phyloP scores from a whole-genome alignment of 2,329 filamentous ascomycete species.

The Monosporascus cannonballus region DNA sequence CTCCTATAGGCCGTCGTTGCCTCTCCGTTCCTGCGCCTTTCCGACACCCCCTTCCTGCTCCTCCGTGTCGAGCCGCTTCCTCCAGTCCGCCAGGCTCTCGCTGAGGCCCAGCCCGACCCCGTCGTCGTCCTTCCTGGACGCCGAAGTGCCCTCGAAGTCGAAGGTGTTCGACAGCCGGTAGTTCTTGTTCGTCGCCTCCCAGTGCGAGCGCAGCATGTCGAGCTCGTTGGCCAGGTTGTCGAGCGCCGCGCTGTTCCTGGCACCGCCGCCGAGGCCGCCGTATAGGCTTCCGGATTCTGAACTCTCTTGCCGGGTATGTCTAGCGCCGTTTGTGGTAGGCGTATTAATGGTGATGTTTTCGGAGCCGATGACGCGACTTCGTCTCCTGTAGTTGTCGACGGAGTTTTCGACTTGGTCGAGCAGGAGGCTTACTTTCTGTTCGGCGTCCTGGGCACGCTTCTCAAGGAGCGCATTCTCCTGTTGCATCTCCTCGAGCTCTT shows the following conservation, averaged over 20 bases:
- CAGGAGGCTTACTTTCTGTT: conserved; percentile 86
- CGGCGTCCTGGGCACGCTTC: conserved; percentile 78
- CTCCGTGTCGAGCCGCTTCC: conserved; percentile 65
- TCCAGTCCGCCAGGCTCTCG: conserved; percentile 73
- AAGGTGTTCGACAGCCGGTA: conserved; percentile 87
- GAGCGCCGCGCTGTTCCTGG: conserved; percentile 61
- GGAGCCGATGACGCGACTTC: conserved; percentile 52
- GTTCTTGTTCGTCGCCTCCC: conserved; percentile 94
- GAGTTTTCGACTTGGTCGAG: conserved; percentile 92
- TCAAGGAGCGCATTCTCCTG: conserved; percentile 78
- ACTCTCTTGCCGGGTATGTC: conserved; percentile 48
- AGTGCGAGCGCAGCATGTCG: conserved; percentile 82
- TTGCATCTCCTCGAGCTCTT: conserved; percentile 74
- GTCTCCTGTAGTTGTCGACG: conserved; percentile 89
- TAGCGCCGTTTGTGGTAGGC: conserved; percentile 27
- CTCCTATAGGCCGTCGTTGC: too few relatives aligned
- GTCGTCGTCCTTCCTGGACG: conserved; percentile 38
- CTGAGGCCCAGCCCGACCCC: conserved; percentile 48
- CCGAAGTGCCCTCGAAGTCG: conserved; percentile 61
- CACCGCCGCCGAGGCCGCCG: conserved; percentile 44
- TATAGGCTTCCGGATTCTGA: conserved; percentile 59
- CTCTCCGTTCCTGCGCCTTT: too few relatives aligned
- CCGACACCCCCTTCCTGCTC: conserved; percentile 24
- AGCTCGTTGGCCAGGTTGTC: conserved; percentile 90
- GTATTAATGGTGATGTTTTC: conserved; percentile 35